Conservation (phyloP, 106 monocot species). For the Apostasia ramifera region DNA sequence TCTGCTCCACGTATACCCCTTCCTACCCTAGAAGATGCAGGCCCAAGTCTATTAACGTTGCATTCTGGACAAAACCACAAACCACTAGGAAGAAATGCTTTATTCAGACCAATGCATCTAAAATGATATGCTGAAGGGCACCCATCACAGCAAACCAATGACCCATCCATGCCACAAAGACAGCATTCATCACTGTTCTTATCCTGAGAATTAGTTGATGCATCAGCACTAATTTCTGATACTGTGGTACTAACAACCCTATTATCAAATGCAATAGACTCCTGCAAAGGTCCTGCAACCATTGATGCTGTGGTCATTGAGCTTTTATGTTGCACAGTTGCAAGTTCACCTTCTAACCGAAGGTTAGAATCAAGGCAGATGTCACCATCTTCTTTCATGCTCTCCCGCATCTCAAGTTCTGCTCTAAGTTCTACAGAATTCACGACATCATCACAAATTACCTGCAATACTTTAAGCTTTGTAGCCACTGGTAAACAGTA, state of each 20-base stretch:
- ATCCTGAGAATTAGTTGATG: slow-evolving; percentile 26
- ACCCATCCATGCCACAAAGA: slow-evolving; percentile 95
- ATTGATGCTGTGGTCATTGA: slow-evolving; percentile 29
- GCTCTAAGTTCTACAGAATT: slow-evolving; percentile 49
- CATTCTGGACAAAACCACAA: slow-evolving; percentile 89
- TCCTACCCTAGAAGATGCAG: slow-evolving; percentile 40
- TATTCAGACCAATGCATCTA: slow-evolving; percentile 84
- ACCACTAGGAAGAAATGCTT: slow-evolving; percentile 68
- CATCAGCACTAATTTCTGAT: slow-evolving; percentile 3
- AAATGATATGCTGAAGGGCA: slow-evolving; percentile 91
- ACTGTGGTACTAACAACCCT: neutral
- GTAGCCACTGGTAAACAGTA: slow-evolving; percentile 44
- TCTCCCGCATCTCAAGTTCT: slow-evolving; percentile 50
- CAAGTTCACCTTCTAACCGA: slow-evolving; percentile 18
- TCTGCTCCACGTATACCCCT: slow-evolving; percentile 63
- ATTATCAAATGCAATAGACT: slow-evolving; percentile 10
- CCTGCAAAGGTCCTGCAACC: slow-evolving; percentile 15
- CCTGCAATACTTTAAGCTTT: slow-evolving; percentile 63
- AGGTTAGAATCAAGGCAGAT: slow-evolving; percentile 1
- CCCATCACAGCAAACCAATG: slow-evolving; percentile 82
- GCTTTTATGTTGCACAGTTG: slow-evolving; percentile 24
- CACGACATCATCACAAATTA: slow-evolving; percentile 59
- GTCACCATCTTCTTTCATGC: slow-evolving; percentile 46
- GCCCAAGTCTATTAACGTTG: slow-evolving; percentile 29
- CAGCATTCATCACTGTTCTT: slow-evolving; percentile 80